Base-by-base conservation (phyloP, 768 basidiomycete species). In the Trametes coccinea region DNA sequence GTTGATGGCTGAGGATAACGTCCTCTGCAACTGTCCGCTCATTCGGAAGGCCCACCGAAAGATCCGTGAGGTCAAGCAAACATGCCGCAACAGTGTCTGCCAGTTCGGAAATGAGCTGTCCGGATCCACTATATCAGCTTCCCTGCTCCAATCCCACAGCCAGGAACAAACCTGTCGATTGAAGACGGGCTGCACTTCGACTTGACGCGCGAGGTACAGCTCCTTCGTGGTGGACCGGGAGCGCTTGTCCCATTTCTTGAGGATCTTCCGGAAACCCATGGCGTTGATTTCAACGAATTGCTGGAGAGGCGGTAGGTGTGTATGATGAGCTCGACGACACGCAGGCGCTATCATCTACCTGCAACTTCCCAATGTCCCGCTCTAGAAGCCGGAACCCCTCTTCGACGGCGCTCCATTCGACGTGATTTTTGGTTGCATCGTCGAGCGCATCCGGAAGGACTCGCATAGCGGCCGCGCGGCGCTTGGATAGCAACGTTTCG, bases 181-280 rank as follows among this genome's bases (percentile, higher is more conserved):
- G 77, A 98, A 98, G 45, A 95, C 94, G 0, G 95, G 97, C 69
- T 98, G 97, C n/a, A 98, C 92, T 66, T 99, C 97, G 2, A 99
- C 95, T 72, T 98, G 97, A 33, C 97, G 86, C 48, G 92, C 85
- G 17, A 99, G 85, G 75, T 98, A 98, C 4, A 98, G 82, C 70
- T 99, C 97, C 71, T 95, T 98, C n/a, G 92, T 98, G 22, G 89
- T 87, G 1, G 92, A 94, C 45, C 88, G 97, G 40, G 94, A 94
- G 49, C 93, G 85, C 76, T 98, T 99, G 76, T 98, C 97, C 83
- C 93, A 99, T 73, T 99, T 99, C 72, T 99, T 98, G 63, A 98
- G 76, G 50, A 98, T 98, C 74, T 98, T 98, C 47, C 95, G 85
- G 73, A 98, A 98, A 3, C 95, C 97, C 9, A 88, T 93, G 5